These are phyloP conservation scores for Leptomonas pyrrhocoris DNA, from an alignment of 208 protist genomes.

Conservation along the genomic window DNA sequence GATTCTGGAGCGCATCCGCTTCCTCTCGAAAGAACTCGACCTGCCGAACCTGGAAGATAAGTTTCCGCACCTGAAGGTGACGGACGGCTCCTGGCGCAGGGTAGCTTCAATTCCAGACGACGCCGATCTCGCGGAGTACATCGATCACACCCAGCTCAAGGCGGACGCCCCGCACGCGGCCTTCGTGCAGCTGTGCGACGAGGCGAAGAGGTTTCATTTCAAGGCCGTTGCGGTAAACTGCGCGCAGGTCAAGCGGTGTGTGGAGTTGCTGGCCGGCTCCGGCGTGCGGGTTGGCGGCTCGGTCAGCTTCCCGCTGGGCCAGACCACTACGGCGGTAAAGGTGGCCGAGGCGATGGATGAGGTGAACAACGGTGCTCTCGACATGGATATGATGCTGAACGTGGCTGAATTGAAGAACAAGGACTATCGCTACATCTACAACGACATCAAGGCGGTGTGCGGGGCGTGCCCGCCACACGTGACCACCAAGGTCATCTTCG, in stretches of 20 bases:
- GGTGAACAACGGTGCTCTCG: slow-evolving; percentile 77
- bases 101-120: slow-evolving; percentile 1
- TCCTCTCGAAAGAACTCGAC: slow-evolving; percentile 40
- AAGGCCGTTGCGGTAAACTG: slow-evolving; percentile 93
- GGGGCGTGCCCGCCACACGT: slow-evolving; percentile 42
- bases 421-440: slow-evolving; percentile 83
- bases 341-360: slow-evolving; percentile 73
- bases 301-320: slow-evolving; percentile 93
- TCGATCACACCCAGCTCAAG: slow-evolving; percentile 95
- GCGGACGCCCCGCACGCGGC: slow-evolving; percentile 56
- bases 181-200: slow-evolving; percentile 87
- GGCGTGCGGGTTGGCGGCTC: slow-evolving; percentile 69
- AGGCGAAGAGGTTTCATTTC: slow-evolving; percentile 88
- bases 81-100: slow-evolving; percentile 60
- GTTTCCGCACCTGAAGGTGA: slow-evolving; percentile 58
- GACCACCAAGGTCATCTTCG: slow-evolving; percentile 93
- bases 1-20: slow-evolving; percentile 61
- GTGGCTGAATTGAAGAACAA: slow-evolving; percentile 87
- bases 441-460: slow-evolving; percentile 87
- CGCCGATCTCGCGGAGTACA: slow-evolving; percentile 50
- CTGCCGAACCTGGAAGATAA: slow-evolving; percentile 50
- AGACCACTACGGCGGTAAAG: slow-evolving; percentile 83
- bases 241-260: slow-evolving; percentile 64
- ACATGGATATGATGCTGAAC: slow-evolving; percentile 97
- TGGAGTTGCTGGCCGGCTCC: slow-evolving; percentile 52